Conservation (phyloP, 2,329 filamentous ascomycete species). For the Paraconiothyrium brasiliense region DNA sequence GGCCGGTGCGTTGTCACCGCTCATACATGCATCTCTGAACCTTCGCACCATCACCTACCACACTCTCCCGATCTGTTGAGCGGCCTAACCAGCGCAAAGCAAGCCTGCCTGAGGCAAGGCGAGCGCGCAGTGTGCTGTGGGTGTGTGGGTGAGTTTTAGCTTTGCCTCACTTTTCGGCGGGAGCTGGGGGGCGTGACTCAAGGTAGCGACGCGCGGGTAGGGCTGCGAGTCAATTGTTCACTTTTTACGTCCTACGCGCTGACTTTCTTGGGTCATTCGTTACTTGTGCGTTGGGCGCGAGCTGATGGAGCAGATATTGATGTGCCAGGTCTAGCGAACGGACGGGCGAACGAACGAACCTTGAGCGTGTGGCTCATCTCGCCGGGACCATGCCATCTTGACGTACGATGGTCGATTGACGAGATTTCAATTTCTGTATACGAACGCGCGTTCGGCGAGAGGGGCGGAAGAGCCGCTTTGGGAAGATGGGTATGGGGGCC, state of each 20-base stretch:
- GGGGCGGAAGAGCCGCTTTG: neutral
- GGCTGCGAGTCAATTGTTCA: constrained; percentile 7
- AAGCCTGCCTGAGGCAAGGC: neutral
- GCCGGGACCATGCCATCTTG: neutral
- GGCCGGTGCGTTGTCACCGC: constrained; percentile 12
- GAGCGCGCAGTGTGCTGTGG: neutral
- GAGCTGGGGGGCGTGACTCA: neutral
- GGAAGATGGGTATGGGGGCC: neutral
- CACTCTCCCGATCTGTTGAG: constrained; percentile 2
- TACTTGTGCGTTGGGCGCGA: too few species aligned
- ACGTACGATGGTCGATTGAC: neutral
- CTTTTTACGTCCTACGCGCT: neutral
- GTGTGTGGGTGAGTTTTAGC: constrained; percentile 1
- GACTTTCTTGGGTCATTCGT: neutral
- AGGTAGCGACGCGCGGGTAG: constrained; percentile 1
- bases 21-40: neutral
- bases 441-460: constrained; percentile 2
- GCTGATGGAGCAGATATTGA: neutral
- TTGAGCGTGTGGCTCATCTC: neutral
- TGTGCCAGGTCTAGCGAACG: constrained; percentile 4
- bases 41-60: neutral
- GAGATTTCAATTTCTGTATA: neutral
- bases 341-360: neutral
- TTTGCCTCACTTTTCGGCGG: constrained; percentile 13
- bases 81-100: neutral